Evolutionary conservation across 306 rosid genomes (phyloP).

Genomic region (Malus orientalis): DNA sequence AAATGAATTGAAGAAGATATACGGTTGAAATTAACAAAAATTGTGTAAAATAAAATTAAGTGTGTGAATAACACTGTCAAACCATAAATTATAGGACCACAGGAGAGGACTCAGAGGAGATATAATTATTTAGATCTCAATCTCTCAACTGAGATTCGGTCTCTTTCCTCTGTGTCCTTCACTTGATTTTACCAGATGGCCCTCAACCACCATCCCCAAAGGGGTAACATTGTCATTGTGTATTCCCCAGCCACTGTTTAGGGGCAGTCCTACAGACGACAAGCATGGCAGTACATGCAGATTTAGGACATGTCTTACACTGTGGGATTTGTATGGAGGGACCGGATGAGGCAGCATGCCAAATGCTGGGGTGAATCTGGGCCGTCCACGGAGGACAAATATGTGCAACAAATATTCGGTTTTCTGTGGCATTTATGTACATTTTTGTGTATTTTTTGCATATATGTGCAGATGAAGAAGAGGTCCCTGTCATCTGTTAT

Average conservation of each 20-base stretch:
- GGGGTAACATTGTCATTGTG: not conserved
- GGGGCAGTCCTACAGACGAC: not conserved
- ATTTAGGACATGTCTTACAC: constrained; percentile 36
- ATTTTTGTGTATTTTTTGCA: constrained; percentile 1
- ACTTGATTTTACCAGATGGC: constrained; percentile 21
- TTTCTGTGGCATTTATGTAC: constrained; percentile 24
- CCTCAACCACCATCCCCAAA: constrained; percentile 36
- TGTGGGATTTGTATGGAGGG: constrained; percentile 33
- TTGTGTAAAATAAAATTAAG: too few relatives aligned
- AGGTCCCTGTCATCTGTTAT: constrained; percentile 45
- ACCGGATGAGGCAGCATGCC: constrained; percentile 15
- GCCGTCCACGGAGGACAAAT: constrained; percentile 26
- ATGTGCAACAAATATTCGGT: constrained; percentile 24
- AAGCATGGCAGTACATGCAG: constrained; percentile 10
- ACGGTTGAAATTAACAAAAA: too few relatives aligned
- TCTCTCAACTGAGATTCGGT: constrained; percentile 68
- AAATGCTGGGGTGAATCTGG: constrained; percentile 21
- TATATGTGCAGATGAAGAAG: not conserved
- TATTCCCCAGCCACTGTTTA: too few relatives aligned
- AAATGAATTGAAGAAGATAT: too few relatives aligned
- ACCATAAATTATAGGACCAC: not conserved
- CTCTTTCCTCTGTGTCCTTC: constrained; percentile 13
- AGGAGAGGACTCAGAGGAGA: not conserved
- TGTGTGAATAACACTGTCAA: too few relatives aligned
- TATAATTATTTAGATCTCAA: constrained; percentile 62